Conservation (phyloP, 176 grass and related monocot species). For the Raddia distichophylla region DNA sequence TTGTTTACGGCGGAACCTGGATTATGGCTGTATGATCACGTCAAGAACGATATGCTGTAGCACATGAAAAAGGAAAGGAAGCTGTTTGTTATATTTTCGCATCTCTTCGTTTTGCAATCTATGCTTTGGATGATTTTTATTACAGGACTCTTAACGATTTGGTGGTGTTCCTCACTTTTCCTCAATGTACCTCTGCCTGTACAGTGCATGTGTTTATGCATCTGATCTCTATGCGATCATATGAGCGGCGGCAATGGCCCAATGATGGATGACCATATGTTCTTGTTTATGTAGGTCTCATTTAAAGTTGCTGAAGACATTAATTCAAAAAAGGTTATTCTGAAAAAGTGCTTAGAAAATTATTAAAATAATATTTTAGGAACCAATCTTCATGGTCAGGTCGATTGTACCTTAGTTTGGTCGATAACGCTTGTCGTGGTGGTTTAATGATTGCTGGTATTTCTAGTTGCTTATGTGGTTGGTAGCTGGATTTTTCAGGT, state of each 20-base stretch:
- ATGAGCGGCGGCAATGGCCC: background rate
- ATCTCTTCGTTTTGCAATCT: background rate
- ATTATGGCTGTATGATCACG: constrained; percentile 3
- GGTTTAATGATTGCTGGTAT: too few species aligned
- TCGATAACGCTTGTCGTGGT: too few species aligned
- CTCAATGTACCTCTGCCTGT: background rate
- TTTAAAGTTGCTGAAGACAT: too few species aligned
- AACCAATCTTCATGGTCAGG: too few species aligned
- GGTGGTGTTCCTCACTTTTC: background rate
- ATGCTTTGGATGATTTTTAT: background rate
- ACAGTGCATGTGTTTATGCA: background rate
- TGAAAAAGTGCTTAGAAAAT: too few species aligned
- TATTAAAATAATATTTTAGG: too few species aligned
- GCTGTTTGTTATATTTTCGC: background rate
- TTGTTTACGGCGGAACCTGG: constrained; percentile 26
- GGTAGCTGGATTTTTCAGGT: too few species aligned
- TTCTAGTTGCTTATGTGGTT: too few species aligned
- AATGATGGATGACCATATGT: constrained; percentile 34
- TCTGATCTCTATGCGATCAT: background rate
- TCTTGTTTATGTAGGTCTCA: background rate
- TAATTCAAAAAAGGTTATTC: too few species aligned
- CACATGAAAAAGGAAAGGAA: background rate
- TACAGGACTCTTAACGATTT: background rate
- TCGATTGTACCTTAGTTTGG: too few species aligned
- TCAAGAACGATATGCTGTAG: background rate